phyloP scores from a whole-genome alignment of 179 eudicot genomes.

The Heliamphora pulchella region DNA sequence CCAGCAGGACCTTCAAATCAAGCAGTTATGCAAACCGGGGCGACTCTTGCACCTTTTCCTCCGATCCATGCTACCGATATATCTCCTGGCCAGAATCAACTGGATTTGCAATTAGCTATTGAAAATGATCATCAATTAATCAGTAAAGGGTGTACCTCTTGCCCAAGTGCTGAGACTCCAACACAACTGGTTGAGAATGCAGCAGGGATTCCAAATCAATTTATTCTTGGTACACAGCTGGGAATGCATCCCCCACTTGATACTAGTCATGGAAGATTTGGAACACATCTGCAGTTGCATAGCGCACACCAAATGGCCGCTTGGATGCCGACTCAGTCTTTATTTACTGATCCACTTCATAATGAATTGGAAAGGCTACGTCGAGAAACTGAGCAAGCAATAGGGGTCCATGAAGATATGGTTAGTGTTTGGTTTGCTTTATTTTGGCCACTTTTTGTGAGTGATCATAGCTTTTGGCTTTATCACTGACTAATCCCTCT shows the following conservation, averaged over 20 bases:
- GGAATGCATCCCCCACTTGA: constrained; percentile 7
- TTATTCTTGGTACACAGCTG: constrained; percentile 11
- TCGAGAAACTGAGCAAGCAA: constrained; percentile 37
- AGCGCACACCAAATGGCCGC: constrained; percentile 19
- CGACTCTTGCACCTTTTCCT: neutral
- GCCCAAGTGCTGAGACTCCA: constrained; percentile 12
- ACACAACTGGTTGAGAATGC: constrained; percentile 7
- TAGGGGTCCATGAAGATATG: constrained; percentile 35
- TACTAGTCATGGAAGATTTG: constrained; percentile 9
- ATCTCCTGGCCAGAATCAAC: constrained; percentile 3
- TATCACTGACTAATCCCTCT: constrained; percentile 2
- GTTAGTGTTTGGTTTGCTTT: constrained; percentile 28
- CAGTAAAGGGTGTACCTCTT: neutral
- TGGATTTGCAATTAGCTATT: constrained; percentile 4
- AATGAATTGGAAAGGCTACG: constrained; percentile 46
- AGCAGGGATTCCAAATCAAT: constrained; percentile 18
- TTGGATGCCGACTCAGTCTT: constrained; percentile 13
- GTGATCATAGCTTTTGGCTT: constrained; percentile 5
- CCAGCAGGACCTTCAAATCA: neutral
- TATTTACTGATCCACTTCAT: constrained; percentile 45
- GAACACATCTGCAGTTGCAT: constrained; percentile 13
- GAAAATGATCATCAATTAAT: constrained; percentile 7
- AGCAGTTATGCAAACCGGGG: constrained; percentile 1
- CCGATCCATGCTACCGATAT: constrained; percentile 4
- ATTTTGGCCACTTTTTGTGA: constrained; percentile 11